Conservation (phyloP, 331 rosid genomes). For the Rosa hybrid region DNA sequence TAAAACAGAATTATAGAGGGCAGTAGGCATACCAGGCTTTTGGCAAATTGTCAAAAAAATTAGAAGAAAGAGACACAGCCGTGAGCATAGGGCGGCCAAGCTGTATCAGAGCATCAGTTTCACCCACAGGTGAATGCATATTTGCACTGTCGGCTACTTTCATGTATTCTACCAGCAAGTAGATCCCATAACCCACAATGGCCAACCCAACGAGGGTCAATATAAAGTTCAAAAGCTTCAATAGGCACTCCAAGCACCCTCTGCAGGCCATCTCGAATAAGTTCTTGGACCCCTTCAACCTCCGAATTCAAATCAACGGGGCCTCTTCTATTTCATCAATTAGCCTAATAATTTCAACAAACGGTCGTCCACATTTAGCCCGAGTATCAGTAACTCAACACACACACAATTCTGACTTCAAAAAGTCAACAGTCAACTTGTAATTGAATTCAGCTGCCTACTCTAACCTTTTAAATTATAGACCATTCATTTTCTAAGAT, state of each 20-base stretch:
- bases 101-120: conserved; percentile 50
- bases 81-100: conserved; percentile 81
- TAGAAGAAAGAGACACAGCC: conserved; percentile 57
- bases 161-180: conserved; percentile 62
- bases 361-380: conserved; percentile 35
- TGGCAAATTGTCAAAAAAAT: conserved; percentile 58
- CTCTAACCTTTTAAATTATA: not conserved
- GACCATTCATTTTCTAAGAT: not conserved
- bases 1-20: conserved; percentile 3
- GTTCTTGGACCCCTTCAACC: conserved; percentile 31
- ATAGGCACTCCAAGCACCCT: conserved; percentile 84
- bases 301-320: conserved; percentile 32
- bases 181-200: conserved; percentile 88
- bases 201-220: conserved; percentile 78
- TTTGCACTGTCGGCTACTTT: conserved; percentile 36
- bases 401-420: conserved; percentile 2
- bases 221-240: conserved; percentile 86
- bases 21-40: conserved; percentile 72
- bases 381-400: conserved; percentile 21
- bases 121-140: conserved; percentile 31
- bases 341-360: conserved; percentile 32
- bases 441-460: not conserved
- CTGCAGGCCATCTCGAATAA: conserved; percentile 75
- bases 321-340: conserved; percentile 28
- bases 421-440: not conserved